phyloP scores from a whole-genome alignment of 495 filamentous ascomycete species.

The Penicillium mononematosum region DNA sequence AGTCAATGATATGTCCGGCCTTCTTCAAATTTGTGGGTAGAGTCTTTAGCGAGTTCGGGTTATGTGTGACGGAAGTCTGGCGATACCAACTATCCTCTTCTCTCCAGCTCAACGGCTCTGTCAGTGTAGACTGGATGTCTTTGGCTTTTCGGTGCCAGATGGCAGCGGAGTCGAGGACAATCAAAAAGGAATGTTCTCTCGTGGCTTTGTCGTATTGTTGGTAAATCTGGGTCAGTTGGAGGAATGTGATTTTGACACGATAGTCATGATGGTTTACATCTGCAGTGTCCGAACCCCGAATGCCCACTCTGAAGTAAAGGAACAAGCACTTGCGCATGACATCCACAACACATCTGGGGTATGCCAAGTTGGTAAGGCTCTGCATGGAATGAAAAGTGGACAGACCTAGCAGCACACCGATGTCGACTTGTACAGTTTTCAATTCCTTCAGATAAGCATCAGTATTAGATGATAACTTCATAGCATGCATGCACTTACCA shows the following conservation, averaged over 20 bases:
- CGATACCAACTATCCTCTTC: conserved; percentile 72
- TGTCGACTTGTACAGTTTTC: conserved; percentile 27
- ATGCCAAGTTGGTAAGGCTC: conserved; percentile 21
- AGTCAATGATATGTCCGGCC: conserved; percentile 62
- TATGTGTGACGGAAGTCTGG: conserved; percentile 65
- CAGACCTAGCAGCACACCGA: conserved; percentile 33
- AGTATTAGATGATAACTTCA: not conserved
- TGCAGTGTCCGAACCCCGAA: conserved; percentile 5
- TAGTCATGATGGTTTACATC: conserved; percentile 31
- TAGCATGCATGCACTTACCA: conserved; percentile 27
- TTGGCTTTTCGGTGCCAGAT: conserved; percentile 57
- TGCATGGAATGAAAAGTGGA: conserved; percentile 33
- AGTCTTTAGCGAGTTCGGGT: conserved; percentile 29
- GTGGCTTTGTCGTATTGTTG: conserved; percentile 34
- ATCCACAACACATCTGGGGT: conserved; percentile 23
- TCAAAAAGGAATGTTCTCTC: conserved; percentile 49
- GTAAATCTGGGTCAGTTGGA: conserved; percentile 58
- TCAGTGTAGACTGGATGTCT: conserved; percentile 40
- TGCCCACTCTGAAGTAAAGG: conserved; percentile 27
- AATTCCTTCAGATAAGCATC: conserved; percentile 26
- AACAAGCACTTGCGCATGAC: conserved; percentile 28
- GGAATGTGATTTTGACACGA: conserved; percentile 62
- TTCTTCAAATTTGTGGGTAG: conserved; percentile 58
- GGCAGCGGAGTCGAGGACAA: conserved; percentile 64
- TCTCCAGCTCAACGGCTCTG: conserved; percentile 53